phyloP scores from a whole-genome alignment of 768 basidiomycete genomes.

The Mycena crocata region DNA sequence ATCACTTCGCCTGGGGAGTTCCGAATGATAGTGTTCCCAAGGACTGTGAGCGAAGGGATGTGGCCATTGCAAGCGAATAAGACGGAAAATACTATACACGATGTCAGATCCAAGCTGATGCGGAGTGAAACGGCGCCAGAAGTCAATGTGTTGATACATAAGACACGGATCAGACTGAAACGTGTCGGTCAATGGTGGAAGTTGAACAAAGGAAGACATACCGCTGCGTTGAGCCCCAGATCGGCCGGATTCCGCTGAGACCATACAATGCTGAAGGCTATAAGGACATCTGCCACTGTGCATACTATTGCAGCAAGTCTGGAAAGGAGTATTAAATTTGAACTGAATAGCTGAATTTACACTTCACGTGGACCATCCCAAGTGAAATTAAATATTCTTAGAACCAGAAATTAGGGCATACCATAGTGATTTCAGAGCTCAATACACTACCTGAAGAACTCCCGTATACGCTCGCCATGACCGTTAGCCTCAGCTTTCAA shows the following conservation, averaged over 20 bases:
- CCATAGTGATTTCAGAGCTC: neutral
- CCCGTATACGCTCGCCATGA: neutral
- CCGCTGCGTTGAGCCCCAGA: slow-evolving; percentile 23
- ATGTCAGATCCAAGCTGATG: too few species aligned
- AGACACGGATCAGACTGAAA: neutral
- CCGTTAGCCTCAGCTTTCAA: neutral
- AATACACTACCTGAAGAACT: neutral
- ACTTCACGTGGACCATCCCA: neutral
- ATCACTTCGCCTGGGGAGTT: neutral
- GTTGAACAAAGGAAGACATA: neutral
- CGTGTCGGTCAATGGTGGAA: neutral
- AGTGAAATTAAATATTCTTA: neutral
- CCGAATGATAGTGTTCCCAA: neutral
- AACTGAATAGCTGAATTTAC: too few species aligned
- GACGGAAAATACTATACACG: slow-evolving; percentile 21
- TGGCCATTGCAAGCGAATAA: slow-evolving; percentile 27
- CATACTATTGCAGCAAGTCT: slow-evolving; percentile 4
- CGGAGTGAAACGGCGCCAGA: neutral
- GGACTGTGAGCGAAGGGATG: slow-evolving; percentile 16
- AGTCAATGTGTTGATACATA: slow-evolving; percentile 18
- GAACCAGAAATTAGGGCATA: neutral
- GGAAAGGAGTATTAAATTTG: neutral
- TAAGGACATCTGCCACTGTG: slow-evolving; percentile 11
- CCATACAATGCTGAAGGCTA: slow-evolving; percentile 23
- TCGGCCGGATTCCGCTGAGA: slow-evolving; percentile 13